phyloP scores from a whole-genome alignment of 1,139 yeast species.

The Geotrichum armillariae region DNA sequence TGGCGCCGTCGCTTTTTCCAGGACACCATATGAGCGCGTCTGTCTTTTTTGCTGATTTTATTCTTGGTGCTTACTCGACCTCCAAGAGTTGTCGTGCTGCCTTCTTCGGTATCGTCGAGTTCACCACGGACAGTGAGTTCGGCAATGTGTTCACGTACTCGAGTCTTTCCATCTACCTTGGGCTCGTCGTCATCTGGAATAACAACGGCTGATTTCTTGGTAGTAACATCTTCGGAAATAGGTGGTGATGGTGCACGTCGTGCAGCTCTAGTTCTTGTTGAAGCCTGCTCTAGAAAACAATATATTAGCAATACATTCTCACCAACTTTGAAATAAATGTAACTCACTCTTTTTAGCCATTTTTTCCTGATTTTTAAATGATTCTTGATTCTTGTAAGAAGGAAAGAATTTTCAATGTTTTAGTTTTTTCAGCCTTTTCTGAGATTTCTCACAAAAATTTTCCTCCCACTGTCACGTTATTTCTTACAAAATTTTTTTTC shows the following conservation, averaged over 20 bases:
- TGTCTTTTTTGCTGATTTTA: constrained; percentile 13
- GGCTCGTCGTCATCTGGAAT: constrained; percentile 5
- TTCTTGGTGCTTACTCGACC: neutral
- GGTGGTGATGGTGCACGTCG: constrained; percentile 28
- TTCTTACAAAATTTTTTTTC: no score
- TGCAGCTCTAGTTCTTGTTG: constrained; percentile 34
- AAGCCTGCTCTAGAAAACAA: constrained; percentile 22
- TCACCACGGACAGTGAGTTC: constrained; percentile 33
- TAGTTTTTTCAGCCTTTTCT: no score
- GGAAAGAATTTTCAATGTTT: neutral
- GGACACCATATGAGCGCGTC: constrained; percentile 24
- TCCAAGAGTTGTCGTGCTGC: constrained; percentile 4
- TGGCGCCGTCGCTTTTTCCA: constrained; percentile 30
- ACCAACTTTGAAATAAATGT: no score
- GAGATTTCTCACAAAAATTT: neutral
- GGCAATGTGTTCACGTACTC: constrained; percentile 36
- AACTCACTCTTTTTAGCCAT: constrained; percentile 17
- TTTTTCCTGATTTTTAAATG: constrained; percentile 6
- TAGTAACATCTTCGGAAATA: constrained; percentile 3
- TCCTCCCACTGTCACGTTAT: neutral
- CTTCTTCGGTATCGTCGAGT: constrained; percentile 23
- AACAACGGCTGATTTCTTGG: no score
- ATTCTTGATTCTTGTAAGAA: neutral
- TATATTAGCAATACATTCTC: no score
- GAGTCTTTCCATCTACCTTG: constrained; percentile 31